Percentiles rank a stretch among this genome's conserved stretches.
phyloP scores from a whole-genome alignment of 2,329 filamentous ascomycete species.

The Neurospora sp. region DNA sequence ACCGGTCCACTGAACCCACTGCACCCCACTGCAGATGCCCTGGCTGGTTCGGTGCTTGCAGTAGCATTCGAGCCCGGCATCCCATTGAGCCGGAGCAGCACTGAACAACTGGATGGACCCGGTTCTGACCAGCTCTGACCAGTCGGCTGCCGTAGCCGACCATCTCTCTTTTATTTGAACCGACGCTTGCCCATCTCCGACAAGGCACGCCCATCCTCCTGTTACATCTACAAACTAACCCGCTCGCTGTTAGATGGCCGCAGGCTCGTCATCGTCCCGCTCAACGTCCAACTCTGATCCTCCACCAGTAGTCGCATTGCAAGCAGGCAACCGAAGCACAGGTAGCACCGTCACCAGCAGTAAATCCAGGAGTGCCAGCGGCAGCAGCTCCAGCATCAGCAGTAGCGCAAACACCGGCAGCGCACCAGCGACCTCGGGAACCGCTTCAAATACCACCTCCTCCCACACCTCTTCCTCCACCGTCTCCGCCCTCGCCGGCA shows the following conservation, averaged over 20 bases:
- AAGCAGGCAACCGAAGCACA: neutral
- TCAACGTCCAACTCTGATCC: constrained; percentile 7
- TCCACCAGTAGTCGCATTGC: constrained; percentile 3
- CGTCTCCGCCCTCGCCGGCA: neutral
- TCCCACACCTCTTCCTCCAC: neutral
- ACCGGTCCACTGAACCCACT: neutral
- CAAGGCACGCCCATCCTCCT: constrained; percentile 7
- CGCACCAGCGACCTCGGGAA: constrained; percentile 2
- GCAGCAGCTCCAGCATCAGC: neutral
- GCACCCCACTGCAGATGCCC: neutral
- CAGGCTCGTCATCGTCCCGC: constrained; percentile 23
- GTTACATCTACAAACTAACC: constrained; percentile 17
- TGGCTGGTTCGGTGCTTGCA: neutral
- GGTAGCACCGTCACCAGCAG: neutral
- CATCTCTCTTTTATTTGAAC: constrained; percentile 20
- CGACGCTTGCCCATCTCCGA: constrained; percentile 16
- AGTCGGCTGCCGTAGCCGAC: constrained; percentile 5
- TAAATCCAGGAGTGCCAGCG: constrained; percentile 1
- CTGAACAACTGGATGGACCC: neutral
- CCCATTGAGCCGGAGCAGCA: neutral
- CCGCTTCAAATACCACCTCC: constrained; percentile 1
- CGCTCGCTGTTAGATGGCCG: constrained; percentile 36
- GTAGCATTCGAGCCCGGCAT: neutral
- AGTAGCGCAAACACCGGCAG: neutral
- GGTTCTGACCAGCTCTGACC: neutral